Evolutionary conservation across 208 protist genomes (phyloP).

Genomic region (Plasmodiophora brassicae): DNA sequence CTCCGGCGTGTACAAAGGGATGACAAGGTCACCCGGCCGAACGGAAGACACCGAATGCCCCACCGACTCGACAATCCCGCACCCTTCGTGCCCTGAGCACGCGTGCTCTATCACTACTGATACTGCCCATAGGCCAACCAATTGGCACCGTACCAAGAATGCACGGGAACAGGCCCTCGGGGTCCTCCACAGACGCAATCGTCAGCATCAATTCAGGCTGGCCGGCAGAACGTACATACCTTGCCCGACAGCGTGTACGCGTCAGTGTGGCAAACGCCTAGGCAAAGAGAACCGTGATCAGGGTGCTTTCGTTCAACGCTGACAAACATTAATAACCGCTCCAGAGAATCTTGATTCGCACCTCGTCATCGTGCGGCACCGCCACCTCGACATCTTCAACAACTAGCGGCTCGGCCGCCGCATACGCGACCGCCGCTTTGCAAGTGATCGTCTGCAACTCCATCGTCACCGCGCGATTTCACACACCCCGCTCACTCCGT

Average conservation of each 20-base stretch:
- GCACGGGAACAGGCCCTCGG: conserved; percentile 73
- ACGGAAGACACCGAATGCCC: conserved; percentile 72
- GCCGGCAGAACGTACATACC: too few relatives aligned
- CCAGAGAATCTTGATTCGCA: conserved; percentile 66
- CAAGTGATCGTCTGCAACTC: conserved; percentile 58
- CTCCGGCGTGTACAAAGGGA: conserved; percentile 69
- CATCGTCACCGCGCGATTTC: too few relatives aligned
- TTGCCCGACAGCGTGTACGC: conserved; percentile 68
- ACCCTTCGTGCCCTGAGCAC: conserved; percentile 58
- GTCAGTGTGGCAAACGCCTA: conserved; percentile 77
- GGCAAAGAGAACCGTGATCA: conserved; percentile 2
- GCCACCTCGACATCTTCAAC: conserved; percentile 68
- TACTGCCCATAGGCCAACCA: too few relatives aligned
- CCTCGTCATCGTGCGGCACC: conserved; percentile 70
- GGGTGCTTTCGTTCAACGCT: neutral
- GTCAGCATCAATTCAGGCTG: too few relatives aligned
- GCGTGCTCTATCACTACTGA: too few relatives aligned
- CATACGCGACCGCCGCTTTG: conserved; percentile 70
- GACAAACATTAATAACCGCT: too few relatives aligned
- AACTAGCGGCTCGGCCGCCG: conserved; percentile 52
- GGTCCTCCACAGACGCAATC: too few relatives aligned
- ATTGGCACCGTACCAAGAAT: conserved; percentile 72
- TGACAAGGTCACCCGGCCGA: conserved; percentile 48
- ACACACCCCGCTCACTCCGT: too few relatives aligned
- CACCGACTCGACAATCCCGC: conserved; percentile 72